A percentile compares a stretch with the other conserved stretches of the same genome.
Evolutionary conservation across 805 yeast species (phyloP).

Genomic region (Schwanniomyces occidentalis): DNA sequence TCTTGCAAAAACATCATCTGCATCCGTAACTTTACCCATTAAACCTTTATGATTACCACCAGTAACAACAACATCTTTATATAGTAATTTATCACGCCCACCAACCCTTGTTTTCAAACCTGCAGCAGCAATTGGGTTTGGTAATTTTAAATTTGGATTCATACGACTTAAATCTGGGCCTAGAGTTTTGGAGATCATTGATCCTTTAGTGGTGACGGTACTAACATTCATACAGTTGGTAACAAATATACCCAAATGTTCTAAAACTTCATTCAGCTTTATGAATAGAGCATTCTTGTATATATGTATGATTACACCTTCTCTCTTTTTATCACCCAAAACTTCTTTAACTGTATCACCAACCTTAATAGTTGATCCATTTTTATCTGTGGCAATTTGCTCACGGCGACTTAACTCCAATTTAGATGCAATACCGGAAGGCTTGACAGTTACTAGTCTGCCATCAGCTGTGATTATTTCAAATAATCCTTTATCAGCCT

Average conservation of each 20-base stretch:
- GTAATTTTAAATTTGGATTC: slow-evolving; percentile 79
- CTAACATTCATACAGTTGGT: slow-evolving; percentile 72
- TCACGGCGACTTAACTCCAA: slow-evolving; percentile 64
- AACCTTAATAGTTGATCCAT: slow-evolving; percentile 79
- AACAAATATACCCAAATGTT: slow-evolving; percentile 90
- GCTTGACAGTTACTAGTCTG: slow-evolving; percentile 65
- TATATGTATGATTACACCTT: slow-evolving; percentile 85
- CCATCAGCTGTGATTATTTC: slow-evolving; percentile 83
- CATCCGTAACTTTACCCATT: slow-evolving; percentile 89
- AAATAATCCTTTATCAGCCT: slow-evolving; percentile 85
- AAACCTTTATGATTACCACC: slow-evolving; percentile 95
- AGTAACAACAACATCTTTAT: slow-evolving; percentile 81
- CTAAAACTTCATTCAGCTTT: slow-evolving; percentile 74
- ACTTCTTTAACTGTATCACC: slow-evolving; percentile 92
- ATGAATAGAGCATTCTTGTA: slow-evolving; percentile 78
- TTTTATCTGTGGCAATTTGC: slow-evolving; percentile 80
- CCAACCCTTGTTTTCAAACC: slow-evolving; percentile 52
- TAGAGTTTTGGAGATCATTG: slow-evolving; percentile 53
- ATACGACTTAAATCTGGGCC: slow-evolving; percentile 74
- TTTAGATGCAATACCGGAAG: slow-evolving; percentile 81
- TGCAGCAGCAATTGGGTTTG: slow-evolving; percentile 46
- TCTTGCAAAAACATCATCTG: slow-evolving; percentile 88
- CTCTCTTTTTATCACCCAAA: slow-evolving; percentile 67
- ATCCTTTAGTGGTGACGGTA: slow-evolving; percentile 83
- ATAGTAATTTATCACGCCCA: slow-evolving; percentile 80